These are phyloP conservation scores for Blakeslea trispora DNA, from an alignment of 371 early-diverging fungal species.

Conservation along the genomic window DNA sequence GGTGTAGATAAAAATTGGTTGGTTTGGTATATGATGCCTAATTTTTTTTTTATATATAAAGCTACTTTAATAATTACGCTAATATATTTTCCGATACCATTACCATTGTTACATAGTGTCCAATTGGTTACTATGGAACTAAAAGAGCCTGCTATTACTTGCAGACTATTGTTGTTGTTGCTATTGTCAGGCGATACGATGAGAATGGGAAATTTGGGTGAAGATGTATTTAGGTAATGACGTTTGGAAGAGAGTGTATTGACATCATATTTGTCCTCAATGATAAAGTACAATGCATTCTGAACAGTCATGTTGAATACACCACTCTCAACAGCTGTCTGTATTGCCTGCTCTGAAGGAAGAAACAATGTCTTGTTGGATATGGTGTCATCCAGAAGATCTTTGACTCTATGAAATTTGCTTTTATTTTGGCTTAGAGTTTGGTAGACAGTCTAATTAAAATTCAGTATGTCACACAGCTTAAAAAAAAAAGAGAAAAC, in stretches of 20 bases:
- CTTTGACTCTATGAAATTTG: neutral
- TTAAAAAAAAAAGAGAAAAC: slow-evolving; percentile 1
- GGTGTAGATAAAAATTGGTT: slow-evolving; percentile 26
- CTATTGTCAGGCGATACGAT: slow-evolving; percentile 18
- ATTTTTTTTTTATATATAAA: too few species aligned
- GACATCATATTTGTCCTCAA: slow-evolving; percentile 13
- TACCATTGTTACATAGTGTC: slow-evolving; percentile 32
- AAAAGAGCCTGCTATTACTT: slow-evolving; percentile 19
- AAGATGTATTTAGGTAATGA: slow-evolving; percentile 19
- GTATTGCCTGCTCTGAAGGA: slow-evolving; percentile 18
- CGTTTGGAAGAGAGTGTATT: slow-evolving; percentile 12
- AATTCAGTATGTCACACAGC: neutral
- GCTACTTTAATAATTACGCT: neutral
- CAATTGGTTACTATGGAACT: too few species aligned
- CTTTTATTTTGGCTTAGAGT: neutral
- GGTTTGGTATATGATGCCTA: slow-evolving; percentile 31
- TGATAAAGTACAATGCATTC: slow-evolving; percentile 16
- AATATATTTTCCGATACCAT: slow-evolving; percentile 1
- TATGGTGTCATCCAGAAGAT: neutral
- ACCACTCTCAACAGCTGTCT: slow-evolving; percentile 13
- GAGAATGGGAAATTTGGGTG: slow-evolving; percentile 17
- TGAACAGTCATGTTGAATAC: slow-evolving; percentile 17
- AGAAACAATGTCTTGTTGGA: slow-evolving; percentile 14
- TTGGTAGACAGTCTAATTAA: slow-evolving; percentile 3
- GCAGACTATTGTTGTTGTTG: slow-evolving; percentile 3